Base-by-base conservation (phyloP, 352 stramenopile species). In the Pythium rhizo-oryzae region DNA sequence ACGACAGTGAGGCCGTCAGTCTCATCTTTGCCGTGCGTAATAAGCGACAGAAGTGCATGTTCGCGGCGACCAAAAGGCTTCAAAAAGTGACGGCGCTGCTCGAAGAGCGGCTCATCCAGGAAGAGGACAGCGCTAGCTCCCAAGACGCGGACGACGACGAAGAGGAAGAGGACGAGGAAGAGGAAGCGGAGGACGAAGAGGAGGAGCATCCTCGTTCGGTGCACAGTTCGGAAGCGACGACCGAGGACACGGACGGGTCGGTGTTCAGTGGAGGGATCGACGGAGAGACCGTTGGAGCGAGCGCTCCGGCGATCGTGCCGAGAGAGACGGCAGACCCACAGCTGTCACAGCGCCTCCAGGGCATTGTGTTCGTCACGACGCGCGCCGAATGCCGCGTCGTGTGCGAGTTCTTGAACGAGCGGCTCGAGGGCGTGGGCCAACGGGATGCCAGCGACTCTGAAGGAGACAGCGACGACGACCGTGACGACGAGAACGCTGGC, bases 331-430 rank as follows among this genome's bases (percentile, higher is more conserved):
- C 30, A 75, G 64, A 15, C 1, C 25, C 43, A 23, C 24, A 2
- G 37, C 13, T 9, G 43, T 6, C 33, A 50, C 24, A 16, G 23
- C 50, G 8, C 41, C 43, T 46, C 1, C 23, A 47, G 33, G 87
- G 87, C 21, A 94, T 97, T 35, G 71, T 97, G 46, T 96, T 96
- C 58, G 89, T 96, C 13, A 81, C 91, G 49, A 92, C 84, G 21
- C 82, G 90, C n/a, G 79, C 80, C 24, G 88, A 94, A 66, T 92
- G 84, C 43, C 89, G 86, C 53, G 81, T 95, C 4, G 47, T 96
- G 57, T 85, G 75, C 0, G 89, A 96, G 49, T 96, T 73, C 55
- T 72, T 97, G 4, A 95, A 94, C 59, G 79, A 82, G 23, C 85
- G 84, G 33, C 81, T 92, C 44, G 69, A 60, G 13, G 18, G 44